These are phyloP conservation scores for Pharus latifolius DNA, from an alignment of 176 grass and related monocot species.

Conservation along the genomic window DNA sequence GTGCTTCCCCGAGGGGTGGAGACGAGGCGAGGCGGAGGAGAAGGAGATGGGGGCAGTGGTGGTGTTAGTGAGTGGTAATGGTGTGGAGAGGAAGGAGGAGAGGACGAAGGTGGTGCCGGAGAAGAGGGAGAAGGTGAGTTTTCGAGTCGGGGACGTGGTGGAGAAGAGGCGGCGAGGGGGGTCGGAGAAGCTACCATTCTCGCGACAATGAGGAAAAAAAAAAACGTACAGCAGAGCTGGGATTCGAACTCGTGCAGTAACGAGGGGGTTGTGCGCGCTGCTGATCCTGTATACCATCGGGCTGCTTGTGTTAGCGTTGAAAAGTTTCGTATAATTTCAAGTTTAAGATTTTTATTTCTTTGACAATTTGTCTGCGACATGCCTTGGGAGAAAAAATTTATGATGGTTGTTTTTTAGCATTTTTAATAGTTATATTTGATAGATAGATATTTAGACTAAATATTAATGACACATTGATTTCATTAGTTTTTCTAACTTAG, in stretches of 20 bases:
- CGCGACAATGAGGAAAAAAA: not conserved
- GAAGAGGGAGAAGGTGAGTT: constrained; percentile 42
- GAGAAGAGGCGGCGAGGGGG: not conserved
- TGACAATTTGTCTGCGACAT: too few relatives aligned
- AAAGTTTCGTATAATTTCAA: too few relatives aligned
- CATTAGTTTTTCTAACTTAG: too few relatives aligned
- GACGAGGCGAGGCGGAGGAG: not conserved
- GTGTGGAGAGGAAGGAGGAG: not conserved
- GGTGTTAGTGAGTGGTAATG: not conserved
- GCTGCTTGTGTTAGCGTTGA: not conserved
- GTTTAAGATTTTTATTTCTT: too few relatives aligned
- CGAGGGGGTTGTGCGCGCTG: too few relatives aligned
- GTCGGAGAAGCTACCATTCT: not conserved
- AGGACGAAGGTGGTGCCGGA: constrained; percentile 9
- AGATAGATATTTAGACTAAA: too few relatives aligned
- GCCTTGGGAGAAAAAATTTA: too few relatives aligned
- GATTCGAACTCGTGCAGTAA: not conserved
- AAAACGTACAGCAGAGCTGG: not conserved
- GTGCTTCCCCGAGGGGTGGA: constrained; percentile 35
- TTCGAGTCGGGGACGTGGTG: not conserved
- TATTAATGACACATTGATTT: too few relatives aligned
- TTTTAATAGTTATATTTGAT: too few relatives aligned
- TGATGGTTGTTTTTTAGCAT: too few relatives aligned
- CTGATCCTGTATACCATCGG: not conserved
- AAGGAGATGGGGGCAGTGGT: not conserved